A percentile compares a stretch with the other conserved stretches of the same genome.
phyloP scores from a whole-genome alignment of 2,329 filamentous ascomycete species.

The Fusarium verticillioides region DNA sequence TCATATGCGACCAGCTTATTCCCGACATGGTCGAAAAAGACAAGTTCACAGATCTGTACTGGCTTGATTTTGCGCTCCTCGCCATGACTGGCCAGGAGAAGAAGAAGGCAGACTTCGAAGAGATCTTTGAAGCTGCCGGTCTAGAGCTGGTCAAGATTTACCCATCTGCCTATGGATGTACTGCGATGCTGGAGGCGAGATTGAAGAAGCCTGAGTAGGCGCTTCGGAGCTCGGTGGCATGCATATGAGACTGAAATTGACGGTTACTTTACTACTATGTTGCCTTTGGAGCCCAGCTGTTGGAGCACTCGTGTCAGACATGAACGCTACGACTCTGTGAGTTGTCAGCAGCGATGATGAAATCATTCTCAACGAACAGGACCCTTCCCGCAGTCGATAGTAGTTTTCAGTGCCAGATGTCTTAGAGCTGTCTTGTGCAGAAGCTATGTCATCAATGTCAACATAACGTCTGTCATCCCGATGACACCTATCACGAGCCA shows the following conservation, averaged over 20 bases:
- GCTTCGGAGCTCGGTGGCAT: no score
- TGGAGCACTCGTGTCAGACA: not conserved
- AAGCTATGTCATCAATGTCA: not conserved
- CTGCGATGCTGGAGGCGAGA: slow-evolving; percentile 48
- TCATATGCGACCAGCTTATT: slow-evolving; percentile 51
- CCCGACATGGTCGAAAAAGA: slow-evolving; percentile 46
- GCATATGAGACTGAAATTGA: no score
- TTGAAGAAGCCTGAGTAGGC: slow-evolving; percentile 26
- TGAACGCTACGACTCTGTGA: not conserved
- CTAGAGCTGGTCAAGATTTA: slow-evolving; percentile 50
- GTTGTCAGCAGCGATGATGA: not conserved
- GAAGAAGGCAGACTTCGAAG: slow-evolving; percentile 45
- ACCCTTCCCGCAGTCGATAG: no score
- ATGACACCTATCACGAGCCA: not conserved
- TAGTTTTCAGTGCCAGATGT: no score
- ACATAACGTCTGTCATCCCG: not conserved
- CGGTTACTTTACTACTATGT: no score
- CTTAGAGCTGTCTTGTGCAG: rapidly evolving
- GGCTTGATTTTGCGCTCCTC: slow-evolving; percentile 48
- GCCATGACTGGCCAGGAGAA: slow-evolving; percentile 49
- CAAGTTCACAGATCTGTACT: slow-evolving; percentile 45
- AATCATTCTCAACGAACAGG: not conserved
- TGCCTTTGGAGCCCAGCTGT: not conserved
- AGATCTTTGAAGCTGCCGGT: slow-evolving; percentile 47
- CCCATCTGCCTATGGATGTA: slow-evolving; percentile 45